A percentile compares a stretch with the other conserved stretches of the same genome.
Evolutionary conservation across 1,284 basidiomycete genomes (phyloP).

Genomic region (Ceratobasidium sp.): DNA sequence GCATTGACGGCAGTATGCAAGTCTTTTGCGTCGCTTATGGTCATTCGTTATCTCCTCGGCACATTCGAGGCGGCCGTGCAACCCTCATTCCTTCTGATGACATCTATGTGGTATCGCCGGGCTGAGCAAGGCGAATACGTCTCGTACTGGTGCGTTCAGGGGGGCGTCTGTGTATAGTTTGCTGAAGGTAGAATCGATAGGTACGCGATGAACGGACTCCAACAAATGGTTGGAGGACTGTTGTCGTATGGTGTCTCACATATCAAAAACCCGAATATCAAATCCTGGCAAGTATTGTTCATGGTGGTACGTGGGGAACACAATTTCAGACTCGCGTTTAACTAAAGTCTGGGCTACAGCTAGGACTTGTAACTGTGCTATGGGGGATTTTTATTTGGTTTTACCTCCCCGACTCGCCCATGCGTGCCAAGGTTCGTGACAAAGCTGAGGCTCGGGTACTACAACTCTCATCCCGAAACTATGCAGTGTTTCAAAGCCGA

Average conservation of each 20-base stretch:
- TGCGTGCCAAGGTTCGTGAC: conserved; percentile 41
- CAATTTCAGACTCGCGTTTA: neutral
- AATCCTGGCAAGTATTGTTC: conserved; percentile 43
- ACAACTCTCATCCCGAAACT: neutral
- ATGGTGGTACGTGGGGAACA: conserved; percentile 28
- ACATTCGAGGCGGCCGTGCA: conserved; percentile 30
- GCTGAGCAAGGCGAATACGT: conserved; percentile 44
- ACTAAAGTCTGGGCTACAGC: conserved; percentile 4
- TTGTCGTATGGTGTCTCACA: conserved; percentile 41
- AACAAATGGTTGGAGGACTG: conserved; percentile 41
- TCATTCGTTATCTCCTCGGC: conserved; percentile 45
- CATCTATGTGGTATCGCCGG: conserved; percentile 48
- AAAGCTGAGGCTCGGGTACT: neutral
- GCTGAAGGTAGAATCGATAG: neutral
- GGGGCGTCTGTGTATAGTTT: neutral
- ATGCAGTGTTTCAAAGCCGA: conserved; percentile 35
- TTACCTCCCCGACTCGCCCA: conserved; percentile 42
- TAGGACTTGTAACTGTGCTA: conserved; percentile 38
- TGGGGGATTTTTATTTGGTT: conserved; percentile 43
- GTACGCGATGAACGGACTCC: conserved; percentile 43
- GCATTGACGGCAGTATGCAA: conserved; percentile 48
- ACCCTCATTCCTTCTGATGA: conserved; percentile 49
- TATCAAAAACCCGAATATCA: conserved; percentile 34
- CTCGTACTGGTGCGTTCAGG: conserved; percentile 34
- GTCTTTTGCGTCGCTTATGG: conserved; percentile 48